Base-by-base conservation (phyloP, 164 flowering plant species). In the Santalum album region DNA sequence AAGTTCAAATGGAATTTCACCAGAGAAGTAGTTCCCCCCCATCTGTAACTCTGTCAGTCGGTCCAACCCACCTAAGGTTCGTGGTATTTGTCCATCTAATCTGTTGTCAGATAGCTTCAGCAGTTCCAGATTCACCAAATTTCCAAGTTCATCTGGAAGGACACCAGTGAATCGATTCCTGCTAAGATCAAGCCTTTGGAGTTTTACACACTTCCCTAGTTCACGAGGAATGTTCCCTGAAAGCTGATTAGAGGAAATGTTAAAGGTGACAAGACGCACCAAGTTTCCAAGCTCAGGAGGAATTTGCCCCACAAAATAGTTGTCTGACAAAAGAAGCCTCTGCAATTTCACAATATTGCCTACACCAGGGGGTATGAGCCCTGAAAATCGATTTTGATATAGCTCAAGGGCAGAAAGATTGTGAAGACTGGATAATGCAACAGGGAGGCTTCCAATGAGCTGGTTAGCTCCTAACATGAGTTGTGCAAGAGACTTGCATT, bases 391-490 rank as follows among this genome's bases (percentile, higher is more conserved):
- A 55, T 80, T 80, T 20, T 71, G 72, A 47, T 61, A 43, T 25
- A 80, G 73, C 45, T 75, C 83, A 35, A 78, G 66, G 18, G 80
- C 73, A 19, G 68, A 64, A 27, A 79, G 77, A 49, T 38, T 55
- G 20, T 80, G 66, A 12, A 90, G 29, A 81, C 60, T 56, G 12
- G 72, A 67, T 15, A 69, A 49, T 29, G 84, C 83, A 2, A 14
- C 46, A 14, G 92, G 92, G 59, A 90, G 83, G 47, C 55, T 76
- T 22, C 90, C 97, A 18, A 84, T 75, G 23, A 90, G 73, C 42
- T 38, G 42, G 17, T 38, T 38, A 14, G 14, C 76, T 42, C 78
- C 69, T 9, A 90, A 78, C 3, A 69, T 70, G 29, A 79, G 67
- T 59, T 69, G 76, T 36, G 65, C 59, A 10, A 80, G 75, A 39